Percentiles rank a stretch among this genome's conserved stretches.
These are phyloP conservation scores for Saccharomycopsis sp. DNA, from an alignment of 805 yeast species.

Conservation along the genomic window DNA sequence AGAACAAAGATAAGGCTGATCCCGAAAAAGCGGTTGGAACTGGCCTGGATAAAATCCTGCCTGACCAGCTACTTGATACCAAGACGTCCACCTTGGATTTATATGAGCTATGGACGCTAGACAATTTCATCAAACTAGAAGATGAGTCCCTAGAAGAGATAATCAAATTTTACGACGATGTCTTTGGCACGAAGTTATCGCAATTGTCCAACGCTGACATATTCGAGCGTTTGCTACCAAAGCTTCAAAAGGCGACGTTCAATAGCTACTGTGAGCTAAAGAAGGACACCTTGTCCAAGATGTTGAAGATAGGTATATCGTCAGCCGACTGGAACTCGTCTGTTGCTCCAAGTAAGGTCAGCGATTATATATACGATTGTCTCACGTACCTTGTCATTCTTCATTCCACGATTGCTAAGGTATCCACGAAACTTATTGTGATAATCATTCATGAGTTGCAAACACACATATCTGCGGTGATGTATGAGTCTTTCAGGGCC, in stretches of 20 bases:
- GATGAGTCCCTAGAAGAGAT: constrained; percentile 42
- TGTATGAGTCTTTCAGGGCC: constrained; percentile 35
- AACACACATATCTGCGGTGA: constrained; percentile 33
- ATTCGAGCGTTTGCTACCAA: constrained; percentile 32
- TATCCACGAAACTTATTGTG: constrained; percentile 40
- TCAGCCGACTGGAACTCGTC: constrained; percentile 38
- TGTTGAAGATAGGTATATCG: constrained; percentile 35
- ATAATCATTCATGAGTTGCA: constrained; percentile 40
- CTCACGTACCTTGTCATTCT: constrained; percentile 43
- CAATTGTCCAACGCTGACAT: constrained; percentile 32
- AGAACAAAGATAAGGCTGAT: constrained; percentile 16
- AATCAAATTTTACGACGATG: constrained; percentile 42
- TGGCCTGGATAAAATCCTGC: not conserved
- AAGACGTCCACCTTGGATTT: constrained; percentile 18
- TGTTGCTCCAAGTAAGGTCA: constrained; percentile 33
- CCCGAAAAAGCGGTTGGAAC: not conserved
- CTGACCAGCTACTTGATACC: not conserved
- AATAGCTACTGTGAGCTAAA: constrained; percentile 46
- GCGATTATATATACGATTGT: constrained; percentile 43
- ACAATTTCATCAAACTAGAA: constrained; percentile 33
- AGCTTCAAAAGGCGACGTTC: constrained; percentile 48
- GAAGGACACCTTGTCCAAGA: constrained; percentile 35
- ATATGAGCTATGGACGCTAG: constrained; percentile 20
- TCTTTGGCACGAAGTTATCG: constrained; percentile 39
- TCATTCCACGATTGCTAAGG: constrained; percentile 43